phyloP scores from a whole-genome alignment of 495 filamentous ascomycete genomes.

The Amorphotheca resinae region DNA sequence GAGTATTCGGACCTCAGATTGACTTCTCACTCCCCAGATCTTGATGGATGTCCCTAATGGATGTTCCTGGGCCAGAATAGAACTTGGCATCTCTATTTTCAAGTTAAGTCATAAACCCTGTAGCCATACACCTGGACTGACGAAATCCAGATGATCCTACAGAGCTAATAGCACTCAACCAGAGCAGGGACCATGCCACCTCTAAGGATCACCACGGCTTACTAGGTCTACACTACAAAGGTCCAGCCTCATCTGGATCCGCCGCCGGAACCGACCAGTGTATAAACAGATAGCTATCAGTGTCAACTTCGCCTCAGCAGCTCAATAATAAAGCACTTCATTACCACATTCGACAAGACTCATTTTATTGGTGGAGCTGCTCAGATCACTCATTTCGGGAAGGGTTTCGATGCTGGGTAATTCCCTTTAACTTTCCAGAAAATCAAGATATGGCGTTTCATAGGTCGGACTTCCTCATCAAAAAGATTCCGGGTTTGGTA shows the following conservation, averaged over 20 bases:
- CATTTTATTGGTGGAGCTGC: constrained; percentile 32
- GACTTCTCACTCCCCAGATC: constrained; percentile 40
- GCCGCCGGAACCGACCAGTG: constrained; percentile 24
- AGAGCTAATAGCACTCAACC: constrained; percentile 34
- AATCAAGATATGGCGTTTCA: constrained; percentile 29
- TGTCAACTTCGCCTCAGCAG: constrained; percentile 44
- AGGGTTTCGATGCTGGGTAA: constrained; percentile 46
- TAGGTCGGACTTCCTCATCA: too few relatives aligned
- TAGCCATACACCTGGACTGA: not conserved
- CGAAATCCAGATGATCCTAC: constrained; percentile 28
- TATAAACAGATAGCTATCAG: constrained; percentile 36
- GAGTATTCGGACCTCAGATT: constrained; percentile 30
- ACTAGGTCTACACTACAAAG: constrained; percentile 46
- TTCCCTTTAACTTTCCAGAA: constrained; percentile 34
- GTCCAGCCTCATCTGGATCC: constrained; percentile 36
- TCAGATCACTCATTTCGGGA: constrained; percentile 38
- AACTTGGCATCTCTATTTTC: constrained; percentile 43
- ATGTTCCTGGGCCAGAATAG: constrained; percentile 35
- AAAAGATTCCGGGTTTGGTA: constrained; percentile 27
- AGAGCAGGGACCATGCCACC: constrained; percentile 44
- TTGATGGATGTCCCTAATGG: constrained; percentile 55
- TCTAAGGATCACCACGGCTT: constrained; percentile 35
- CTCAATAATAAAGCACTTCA: constrained; percentile 35
- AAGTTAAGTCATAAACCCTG: constrained; percentile 20
- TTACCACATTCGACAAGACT: constrained; percentile 38